Evolutionary conservation across 331 rosid genomes (phyloP), one percentile per base, ranked within the genome.

Genomic region (Cydonia oblonga): DNA sequence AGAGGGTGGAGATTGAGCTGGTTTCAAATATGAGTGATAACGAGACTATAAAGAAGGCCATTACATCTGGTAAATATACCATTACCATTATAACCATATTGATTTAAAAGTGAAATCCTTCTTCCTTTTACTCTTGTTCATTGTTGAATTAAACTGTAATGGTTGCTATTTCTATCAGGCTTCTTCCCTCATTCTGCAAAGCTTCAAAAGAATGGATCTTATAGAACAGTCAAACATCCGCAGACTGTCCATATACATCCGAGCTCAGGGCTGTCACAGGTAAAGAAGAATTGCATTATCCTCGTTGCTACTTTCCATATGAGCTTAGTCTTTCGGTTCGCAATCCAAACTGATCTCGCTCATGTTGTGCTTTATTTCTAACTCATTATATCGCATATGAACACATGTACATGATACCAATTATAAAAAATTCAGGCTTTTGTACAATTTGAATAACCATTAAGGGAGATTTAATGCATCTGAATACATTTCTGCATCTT

Each of bases 181-280:
- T 93, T 80, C 79, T 93, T 93, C 75, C 98, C 96, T 44, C 92
- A 95, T 61, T 83, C 97, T 16, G 90, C 90, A 6, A 83, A 82
- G 71, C 74, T 91, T 72, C 97, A 95, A 72, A 91, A 93, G 88
- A 88, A 81, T 75, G 99, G 97, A 64, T 83, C 93, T 53, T 95
- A 95, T 72, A 82, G 93, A 58, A 89, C 96, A 0, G 80, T 89
- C 8, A 95, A 89, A 77, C 93, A 84, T 76, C 92, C 89, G 1
- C 93, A 90, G 81, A 89, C 96, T 29, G 98, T 95, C 75, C 87
- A 95, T 74, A 89, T 95, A 86, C 98, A 95, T 70, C 97, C 98
- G 38, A 95, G 97, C 83, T 88, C 96, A 4, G 97, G 98, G 71
- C 78, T 95, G 53, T 85, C 96, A 33, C 93, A 91, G 89, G 98